These are phyloP conservation scores for Rosellinia necatrix DNA, from an alignment of 2,329 filamentous ascomycete species.

Conservation along the genomic window DNA sequence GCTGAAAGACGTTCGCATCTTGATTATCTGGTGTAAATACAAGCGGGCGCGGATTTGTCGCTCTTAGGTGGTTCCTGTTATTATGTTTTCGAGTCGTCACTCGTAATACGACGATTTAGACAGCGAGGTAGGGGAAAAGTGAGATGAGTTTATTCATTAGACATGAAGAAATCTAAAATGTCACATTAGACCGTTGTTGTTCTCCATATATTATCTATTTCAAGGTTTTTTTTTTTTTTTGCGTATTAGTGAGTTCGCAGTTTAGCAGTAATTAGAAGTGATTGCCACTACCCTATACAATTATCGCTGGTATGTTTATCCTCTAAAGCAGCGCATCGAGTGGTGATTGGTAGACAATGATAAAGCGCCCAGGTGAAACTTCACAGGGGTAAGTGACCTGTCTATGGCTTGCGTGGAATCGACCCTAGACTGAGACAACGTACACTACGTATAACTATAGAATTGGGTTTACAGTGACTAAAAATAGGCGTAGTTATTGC, in stretches of 20 bases:
- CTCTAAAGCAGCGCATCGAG: background rate
- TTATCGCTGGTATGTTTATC: background rate
- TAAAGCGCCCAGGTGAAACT: slow-evolving; percentile 5
- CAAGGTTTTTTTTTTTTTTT: too few species aligned
- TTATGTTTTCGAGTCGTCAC: too few species aligned
- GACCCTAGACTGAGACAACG: slow-evolving; percentile 1
- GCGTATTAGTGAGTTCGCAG: too few species aligned
- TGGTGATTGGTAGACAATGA: slow-evolving; percentile 25
- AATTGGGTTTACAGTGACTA: background rate
- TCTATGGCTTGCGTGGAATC: background rate
- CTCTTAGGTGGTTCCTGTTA: too few species aligned
- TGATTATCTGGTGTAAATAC: background rate
- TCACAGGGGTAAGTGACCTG: background rate
- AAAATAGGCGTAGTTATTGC: background rate
- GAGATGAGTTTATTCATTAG: too few species aligned
- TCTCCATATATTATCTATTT: too few species aligned
- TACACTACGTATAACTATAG: background rate
- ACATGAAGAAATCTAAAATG: too few species aligned
- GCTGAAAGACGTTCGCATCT: slow-evolving; percentile 21
- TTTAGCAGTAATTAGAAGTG: too few species aligned
- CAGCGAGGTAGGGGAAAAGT: too few species aligned
- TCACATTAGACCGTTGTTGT: too few species aligned
- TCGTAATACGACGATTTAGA: too few species aligned
- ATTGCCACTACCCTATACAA: background rate
- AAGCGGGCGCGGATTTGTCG: too few species aligned